Conservation (phyloP, 768 basidiomycete species). For the Auricularia sp. region DNA sequence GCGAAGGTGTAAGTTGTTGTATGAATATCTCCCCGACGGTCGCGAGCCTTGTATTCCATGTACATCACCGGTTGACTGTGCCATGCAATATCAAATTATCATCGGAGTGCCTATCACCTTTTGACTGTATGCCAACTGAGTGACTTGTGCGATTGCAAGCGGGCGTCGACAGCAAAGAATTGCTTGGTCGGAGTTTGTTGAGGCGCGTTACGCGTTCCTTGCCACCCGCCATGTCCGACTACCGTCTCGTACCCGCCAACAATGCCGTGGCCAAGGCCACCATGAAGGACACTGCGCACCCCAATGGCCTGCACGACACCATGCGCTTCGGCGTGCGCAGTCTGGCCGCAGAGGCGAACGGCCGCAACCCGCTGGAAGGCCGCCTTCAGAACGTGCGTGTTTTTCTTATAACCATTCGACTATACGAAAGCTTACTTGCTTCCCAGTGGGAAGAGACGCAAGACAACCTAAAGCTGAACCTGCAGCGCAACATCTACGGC, state of each 20-base stretch:
- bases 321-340: conserved; percentile 76
- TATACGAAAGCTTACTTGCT: neutral
- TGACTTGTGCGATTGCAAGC: neutral
- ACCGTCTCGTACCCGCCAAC: conserved; percentile 52
- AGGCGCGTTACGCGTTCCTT: neutral
- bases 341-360: conserved; percentile 64
- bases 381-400: conserved; percentile 67
- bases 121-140: too few species aligned
- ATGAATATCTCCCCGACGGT: neutral
- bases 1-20: neutral
- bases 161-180: neutral
- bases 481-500: conserved; percentile 78
- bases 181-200: neutral
- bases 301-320: conserved; percentile 79
- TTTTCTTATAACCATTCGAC: too few species aligned
- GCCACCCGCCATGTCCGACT: neutral
- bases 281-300: conserved; percentile 56
- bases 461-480: conserved; percentile 72
- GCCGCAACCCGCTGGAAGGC: conserved; percentile 49
- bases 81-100: too few species aligned
- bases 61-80: neutral
- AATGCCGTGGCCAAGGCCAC: conserved; percentile 46
- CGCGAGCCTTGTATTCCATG: neutral
- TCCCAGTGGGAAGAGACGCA: conserved; percentile 89
- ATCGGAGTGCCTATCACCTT: too few species aligned